These are phyloP conservation scores for Mucor mucedo DNA, from an alignment of 371 early-diverging fungal genomes.

Conservation along the genomic window DNA sequence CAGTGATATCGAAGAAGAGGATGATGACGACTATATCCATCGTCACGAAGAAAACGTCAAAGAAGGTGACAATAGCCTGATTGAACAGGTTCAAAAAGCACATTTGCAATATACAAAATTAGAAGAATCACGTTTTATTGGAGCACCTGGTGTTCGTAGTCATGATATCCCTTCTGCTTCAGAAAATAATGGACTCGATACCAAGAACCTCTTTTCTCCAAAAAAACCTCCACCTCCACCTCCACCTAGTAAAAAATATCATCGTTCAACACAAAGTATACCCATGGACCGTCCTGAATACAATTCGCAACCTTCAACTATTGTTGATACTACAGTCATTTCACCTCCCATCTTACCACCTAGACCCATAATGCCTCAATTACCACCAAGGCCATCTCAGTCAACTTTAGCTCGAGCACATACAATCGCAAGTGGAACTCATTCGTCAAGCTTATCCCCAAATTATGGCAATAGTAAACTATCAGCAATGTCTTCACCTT, in stretches of 20 bases:
- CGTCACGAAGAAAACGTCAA: background rate
- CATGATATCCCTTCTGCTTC: slow-evolving; percentile 9
- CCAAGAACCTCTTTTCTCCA: slow-evolving; percentile 9
- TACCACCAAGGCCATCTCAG: slow-evolving; percentile 48
- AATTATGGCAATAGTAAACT: background rate
- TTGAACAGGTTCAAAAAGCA: slow-evolving; percentile 31
- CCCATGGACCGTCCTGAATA: slow-evolving; percentile 8
- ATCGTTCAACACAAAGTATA: slow-evolving; percentile 30
- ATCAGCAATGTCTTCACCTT: background rate
- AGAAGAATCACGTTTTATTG: slow-evolving; percentile 28
- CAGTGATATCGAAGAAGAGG: slow-evolving; percentile 19
- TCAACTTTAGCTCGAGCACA: slow-evolving; percentile 45
- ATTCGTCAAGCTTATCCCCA: background rate
- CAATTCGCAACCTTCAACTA: background rate
- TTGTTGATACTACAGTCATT: slow-evolving; percentile 3
- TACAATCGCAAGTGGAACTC: slow-evolving; percentile 25
- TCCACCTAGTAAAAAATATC: slow-evolving; percentile 49
- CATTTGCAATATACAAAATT: slow-evolving; percentile 33
- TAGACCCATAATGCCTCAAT: slow-evolving; percentile 32
- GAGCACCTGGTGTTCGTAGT: slow-evolving; percentile 18
- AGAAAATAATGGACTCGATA: slow-evolving; percentile 1
- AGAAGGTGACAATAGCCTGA: slow-evolving; percentile 19
- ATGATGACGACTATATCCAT: background rate
- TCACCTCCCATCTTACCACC: slow-evolving; percentile 30
- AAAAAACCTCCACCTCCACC: slow-evolving; percentile 44